Percentiles rank a stretch among this genome's conserved stretches.
phyloP scores from a whole-genome alignment of 1,139 yeast species.

The Geotrichum histeridarum region DNA sequence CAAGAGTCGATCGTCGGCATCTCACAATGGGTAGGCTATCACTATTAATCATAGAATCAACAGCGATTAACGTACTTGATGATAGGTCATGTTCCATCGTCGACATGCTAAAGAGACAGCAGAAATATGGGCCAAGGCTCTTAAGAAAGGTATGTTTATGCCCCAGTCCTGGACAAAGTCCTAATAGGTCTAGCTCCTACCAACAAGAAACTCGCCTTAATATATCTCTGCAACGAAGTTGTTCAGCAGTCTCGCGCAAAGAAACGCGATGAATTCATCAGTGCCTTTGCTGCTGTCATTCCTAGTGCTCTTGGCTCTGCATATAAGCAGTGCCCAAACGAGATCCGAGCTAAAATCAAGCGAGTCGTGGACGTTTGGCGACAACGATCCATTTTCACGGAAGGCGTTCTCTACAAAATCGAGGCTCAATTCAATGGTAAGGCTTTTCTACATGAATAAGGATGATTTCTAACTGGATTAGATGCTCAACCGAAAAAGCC shows the following conservation, averaged over 20 bases:
- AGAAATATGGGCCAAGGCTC: constrained; percentile 53
- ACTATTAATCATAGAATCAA: background rate
- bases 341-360: constrained; percentile 50
- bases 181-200: constrained; percentile 34
- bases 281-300: constrained; percentile 51
- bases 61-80: background rate
- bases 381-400: constrained; percentile 55
- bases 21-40: constrained; percentile 64
- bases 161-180: background rate
- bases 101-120: constrained; percentile 60
- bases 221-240: constrained; percentile 77
- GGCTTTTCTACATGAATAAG: background rate
- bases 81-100: constrained; percentile 56
- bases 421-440: constrained; percentile 34
- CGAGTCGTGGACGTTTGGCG: constrained; percentile 73
- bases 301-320: constrained; percentile 39
- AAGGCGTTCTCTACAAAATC: constrained; percentile 44
- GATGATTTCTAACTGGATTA: background rate
- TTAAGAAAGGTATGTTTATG: constrained; percentile 32
- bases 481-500: constrained; percentile 8
- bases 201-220: constrained; percentile 51
- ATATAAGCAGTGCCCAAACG: constrained; percentile 32
- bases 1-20: constrained; percentile 80
- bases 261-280: constrained; percentile 54
- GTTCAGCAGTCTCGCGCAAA: constrained; percentile 75